Base-by-base conservation (phyloP, 371 early-diverging fungal genomes). In the Massospora cicadina region DNA sequence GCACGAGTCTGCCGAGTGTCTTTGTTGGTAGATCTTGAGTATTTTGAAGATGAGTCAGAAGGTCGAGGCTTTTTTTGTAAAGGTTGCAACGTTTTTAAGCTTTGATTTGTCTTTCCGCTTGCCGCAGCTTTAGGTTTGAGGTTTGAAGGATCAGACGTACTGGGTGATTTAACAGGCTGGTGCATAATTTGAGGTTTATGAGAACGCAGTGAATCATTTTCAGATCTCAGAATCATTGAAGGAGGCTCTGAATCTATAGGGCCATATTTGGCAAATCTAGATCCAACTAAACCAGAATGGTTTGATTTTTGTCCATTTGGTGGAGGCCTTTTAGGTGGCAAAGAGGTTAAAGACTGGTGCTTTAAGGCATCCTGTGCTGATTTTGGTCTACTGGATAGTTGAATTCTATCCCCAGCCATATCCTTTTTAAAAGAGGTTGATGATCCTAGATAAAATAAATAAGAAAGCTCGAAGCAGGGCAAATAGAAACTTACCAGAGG, bases 181-280 rank as follows among this genome's bases (percentile, higher is more conserved):
- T 43, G 43, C n/a, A n/a, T n/a, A 43, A 17, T 43, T 43, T 5
- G 43, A 43, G 43, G 17, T 43, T 17, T 43, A 17, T 43, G 5
- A 17, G 43, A 17, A 17, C 43, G 43, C 43, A 17, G 17, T 10
- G 43, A 43, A 43, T 5, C 43, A 43, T 5, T n/a, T n/a, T n/a
- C 5, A 43, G 43, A 43, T 43, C 17, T 43, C 43, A 43, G 10
- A 43, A 5, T 43, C 43, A 10, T 43, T 5, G 17, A 17, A 43
- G 43, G 43, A 43, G 43, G 43, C 58, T 57, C 58, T 23, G 17
- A 10, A 7, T 57, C 58, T 12, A 57, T 12, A 25, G 58, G 58
- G 17, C 58, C 58, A 25, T 25, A 57, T n/a, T 57, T 57, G 26
- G 58, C 58, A 57, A 57, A 57, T n/a, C 58, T 17, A 57, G 25